A percentile compares a stretch with the other conserved stretches of the same genome.
Evolutionary conservation across 805 yeast genomes (phyloP).

Genomic region (Candida nemodendra): DNA sequence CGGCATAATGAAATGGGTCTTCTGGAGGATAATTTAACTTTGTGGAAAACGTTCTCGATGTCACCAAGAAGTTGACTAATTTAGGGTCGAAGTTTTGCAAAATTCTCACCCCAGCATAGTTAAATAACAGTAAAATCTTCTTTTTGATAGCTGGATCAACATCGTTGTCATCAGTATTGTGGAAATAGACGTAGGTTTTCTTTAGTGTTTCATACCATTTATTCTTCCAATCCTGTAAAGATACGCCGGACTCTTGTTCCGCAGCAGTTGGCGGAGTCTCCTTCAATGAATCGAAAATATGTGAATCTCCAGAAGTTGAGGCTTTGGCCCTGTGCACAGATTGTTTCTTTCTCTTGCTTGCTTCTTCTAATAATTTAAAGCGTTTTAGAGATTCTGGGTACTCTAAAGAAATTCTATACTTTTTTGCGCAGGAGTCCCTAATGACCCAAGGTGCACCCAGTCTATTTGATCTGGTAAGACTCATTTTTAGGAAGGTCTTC

Average conservation of each 20-base stretch:
- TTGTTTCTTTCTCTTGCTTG: conserved; percentile 7
- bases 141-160: conserved; percentile 38
- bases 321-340: conserved; percentile 5
- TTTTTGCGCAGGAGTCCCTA: conserved; percentile 67
- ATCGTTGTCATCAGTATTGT: conserved; percentile 38
- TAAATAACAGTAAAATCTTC: conserved; percentile 43
- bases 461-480: conserved; percentile 74
- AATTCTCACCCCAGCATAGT: conserved; percentile 47
- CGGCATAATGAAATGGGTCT: conserved; percentile 49
- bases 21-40: conserved; percentile 37
- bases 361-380: conserved; percentile 16
- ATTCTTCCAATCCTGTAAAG: conserved; percentile 49
- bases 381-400: conserved; percentile 55
- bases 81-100: conserved; percentile 45
- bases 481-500: conserved; percentile 81
- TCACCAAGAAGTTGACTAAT: conserved; percentile 45
- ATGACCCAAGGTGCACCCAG: conserved; percentile 97
- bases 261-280: conserved; percentile 37
- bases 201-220: conserved; percentile 52
- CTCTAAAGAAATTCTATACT: conserved; percentile 62
- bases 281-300: conserved; percentile 33
- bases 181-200: conserved; percentile 47
- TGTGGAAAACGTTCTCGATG: conserved; percentile 42
- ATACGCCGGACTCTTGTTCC: conserved; percentile 40
- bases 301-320: conserved; percentile 7